These are phyloP conservation scores for Bromus sterilis DNA, from an alignment of 176 grass and related monocot species.

Conservation along the genomic window DNA sequence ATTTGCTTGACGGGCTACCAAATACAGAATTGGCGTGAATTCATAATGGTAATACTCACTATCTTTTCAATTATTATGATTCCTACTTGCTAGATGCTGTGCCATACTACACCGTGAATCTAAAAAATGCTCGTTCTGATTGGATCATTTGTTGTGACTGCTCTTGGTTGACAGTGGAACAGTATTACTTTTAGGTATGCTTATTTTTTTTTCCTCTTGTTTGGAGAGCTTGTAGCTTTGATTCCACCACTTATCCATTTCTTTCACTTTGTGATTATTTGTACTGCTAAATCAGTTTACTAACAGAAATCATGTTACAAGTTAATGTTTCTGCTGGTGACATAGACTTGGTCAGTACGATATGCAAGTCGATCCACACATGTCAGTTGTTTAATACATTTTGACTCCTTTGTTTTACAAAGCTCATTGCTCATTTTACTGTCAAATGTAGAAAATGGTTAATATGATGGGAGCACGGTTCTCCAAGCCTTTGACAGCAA, in stretches of 20 bases:
- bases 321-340: not conserved
- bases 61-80: not conserved
- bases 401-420: not conserved
- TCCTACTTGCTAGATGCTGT: not conserved
- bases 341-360: not conserved
- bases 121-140: not conserved
- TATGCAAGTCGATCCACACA: not conserved
- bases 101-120: not conserved
- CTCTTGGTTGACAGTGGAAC: not conserved
- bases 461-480: conserved; percentile 81
- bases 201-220: not conserved
- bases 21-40: conserved; percentile 43
- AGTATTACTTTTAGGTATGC: not conserved
- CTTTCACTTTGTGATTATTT: not conserved
- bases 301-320: not conserved
- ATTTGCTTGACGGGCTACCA: conserved; percentile 92
- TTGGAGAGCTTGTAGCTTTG: not conserved
- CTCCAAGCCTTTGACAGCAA: conserved; percentile 65
- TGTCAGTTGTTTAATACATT: not conserved
- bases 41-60: conserved; percentile 60
- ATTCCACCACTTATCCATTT: not conserved
- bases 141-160: not conserved
- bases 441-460: conserved; percentile 74
- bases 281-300: not conserved
- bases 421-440: not conserved